Percentiles rank a stretch among this genome's conserved stretches.
These are phyloP conservation scores for Ascochyta lentis DNA, from an alignment of 2,329 filamentous ascomycete species.

Conservation along the genomic window DNA sequence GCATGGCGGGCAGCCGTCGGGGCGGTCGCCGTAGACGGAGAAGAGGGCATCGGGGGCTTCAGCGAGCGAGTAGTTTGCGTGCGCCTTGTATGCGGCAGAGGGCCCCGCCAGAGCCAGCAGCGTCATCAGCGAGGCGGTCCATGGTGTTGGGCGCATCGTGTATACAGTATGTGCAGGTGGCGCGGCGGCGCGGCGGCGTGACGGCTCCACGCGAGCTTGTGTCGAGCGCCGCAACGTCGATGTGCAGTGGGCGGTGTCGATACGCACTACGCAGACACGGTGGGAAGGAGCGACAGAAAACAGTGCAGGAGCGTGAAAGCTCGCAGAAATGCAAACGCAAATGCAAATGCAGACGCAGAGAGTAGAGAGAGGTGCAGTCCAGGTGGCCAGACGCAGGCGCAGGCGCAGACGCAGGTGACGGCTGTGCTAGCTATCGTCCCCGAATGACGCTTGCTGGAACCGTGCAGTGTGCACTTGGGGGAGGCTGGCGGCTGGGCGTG, in stretches of 20 bases:
- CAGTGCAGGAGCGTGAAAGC: slow-evolving; percentile 1
- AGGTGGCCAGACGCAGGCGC: slow-evolving; percentile 12
- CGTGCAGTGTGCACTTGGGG: slow-evolving; percentile 5
- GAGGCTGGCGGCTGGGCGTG: slow-evolving; percentile 8
- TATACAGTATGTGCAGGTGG: slow-evolving; percentile 13
- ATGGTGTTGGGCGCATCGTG: slow-evolving; percentile 45
- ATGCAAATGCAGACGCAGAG: background rate
- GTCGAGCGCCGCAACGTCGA: slow-evolving; percentile 4
- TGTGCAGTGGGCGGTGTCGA: background rate
- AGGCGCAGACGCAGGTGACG: slow-evolving; percentile 1
- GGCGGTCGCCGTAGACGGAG: slow-evolving; percentile 74
- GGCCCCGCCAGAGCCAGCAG: slow-evolving; percentile 33
- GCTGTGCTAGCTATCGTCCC: slow-evolving; percentile 18
- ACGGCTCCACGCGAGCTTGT: slow-evolving; percentile 28
- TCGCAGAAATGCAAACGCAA: background rate
- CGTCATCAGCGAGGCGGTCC: slow-evolving; percentile 41
- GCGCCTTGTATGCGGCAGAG: slow-evolving; percentile 39
- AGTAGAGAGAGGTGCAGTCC: slow-evolving; percentile 8
- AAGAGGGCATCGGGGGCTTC: slow-evolving; percentile 58
- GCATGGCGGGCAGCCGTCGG: slow-evolving; percentile 81
- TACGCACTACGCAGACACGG: background rate
- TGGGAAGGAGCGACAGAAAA: slow-evolving; percentile 4
- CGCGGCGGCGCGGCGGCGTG: slow-evolving; percentile 34
- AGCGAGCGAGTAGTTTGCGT: slow-evolving; percentile 61
- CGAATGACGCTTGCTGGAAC: slow-evolving; percentile 19